Evolutionary conservation across 352 stramenopile species (phyloP), one percentile per base, ranked within the genome.

Genomic region (Globisporangium camurandrum): DNA sequence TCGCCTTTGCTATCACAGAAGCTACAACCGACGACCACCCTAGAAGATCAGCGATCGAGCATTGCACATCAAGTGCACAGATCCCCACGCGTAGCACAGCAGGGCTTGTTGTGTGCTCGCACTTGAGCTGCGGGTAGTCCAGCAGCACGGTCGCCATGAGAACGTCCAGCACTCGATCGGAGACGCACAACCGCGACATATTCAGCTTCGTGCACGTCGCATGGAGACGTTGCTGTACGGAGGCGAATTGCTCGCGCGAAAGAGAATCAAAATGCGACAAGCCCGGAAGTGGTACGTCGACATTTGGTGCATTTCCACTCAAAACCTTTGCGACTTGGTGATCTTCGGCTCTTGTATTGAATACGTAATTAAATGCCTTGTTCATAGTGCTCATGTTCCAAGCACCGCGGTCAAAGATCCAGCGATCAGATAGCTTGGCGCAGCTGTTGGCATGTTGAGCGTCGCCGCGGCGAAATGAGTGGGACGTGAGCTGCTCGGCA

Each of bases 381-480:
- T 53, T 53, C 1, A 19, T 30, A 4, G 47, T 45, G 10, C 46
- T 53, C 1, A 45, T 27, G 31, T 53, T 53, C 47, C 47, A 45
- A 9, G n/a, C 31, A 0, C 23, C 28, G 0, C 47, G n/a, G 17
- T 53, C 47, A 14, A 53, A 44, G n/a, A 46, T 53, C 47, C 47
- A 53, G 24, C 31, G 47, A 10, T 44, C 47, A 0, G 28, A 19
- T 11, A 53, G 31, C 4, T 45, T 10, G 7, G 16, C 10, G 2
- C 8, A 53, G n/a, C n/a, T 17, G 4, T 42, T 42, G 16, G 37
- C 12, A 10, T 45, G 39, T 11, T 45, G 39, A 6, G 39, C 39
- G 1, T 23, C 39, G 3, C 37, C 54, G 16, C 58, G 46, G 0
- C 53, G 42, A 48, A 72, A 64, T 0, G 61, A 64, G 16, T 64